Percentiles rank a stretch among this genome's conserved stretches.
phyloP scores from a whole-genome alignment of 495 filamentous ascomycete species.

The Aspergillus egyptiacus region DNA sequence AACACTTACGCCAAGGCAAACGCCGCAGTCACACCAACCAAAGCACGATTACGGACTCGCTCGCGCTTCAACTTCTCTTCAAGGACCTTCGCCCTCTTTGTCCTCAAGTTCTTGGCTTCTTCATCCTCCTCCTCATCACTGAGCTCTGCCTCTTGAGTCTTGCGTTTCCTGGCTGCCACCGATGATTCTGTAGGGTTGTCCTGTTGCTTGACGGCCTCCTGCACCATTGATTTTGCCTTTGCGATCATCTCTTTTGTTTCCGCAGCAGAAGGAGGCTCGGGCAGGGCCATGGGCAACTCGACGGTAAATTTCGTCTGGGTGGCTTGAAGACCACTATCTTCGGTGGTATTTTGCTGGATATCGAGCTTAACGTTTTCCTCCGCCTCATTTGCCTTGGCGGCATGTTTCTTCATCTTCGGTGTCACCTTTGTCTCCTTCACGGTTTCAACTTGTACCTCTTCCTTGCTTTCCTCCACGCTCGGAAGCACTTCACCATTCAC shows the following conservation, averaged over 20 bases:
- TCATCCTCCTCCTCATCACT: conserved; percentile 49
- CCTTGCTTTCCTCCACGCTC: conserved; percentile 24
- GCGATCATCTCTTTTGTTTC: conserved; percentile 75
- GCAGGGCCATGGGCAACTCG: conserved; percentile 61
- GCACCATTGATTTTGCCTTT: conserved; percentile 84
- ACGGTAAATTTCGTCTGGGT: conserved; percentile 73
- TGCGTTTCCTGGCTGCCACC: conserved; percentile 64
- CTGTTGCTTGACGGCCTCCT: conserved; percentile 61
- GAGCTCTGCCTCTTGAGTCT: conserved; percentile 60
- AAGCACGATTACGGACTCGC: conserved; percentile 72
- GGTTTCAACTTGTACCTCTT: conserved; percentile 22
- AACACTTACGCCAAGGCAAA: conserved; percentile 80
- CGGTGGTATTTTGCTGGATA: conserved; percentile 24
- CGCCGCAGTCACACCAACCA: conserved; percentile 76
- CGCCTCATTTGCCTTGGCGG: conserved; percentile 28
- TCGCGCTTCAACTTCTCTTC: conserved; percentile 74
- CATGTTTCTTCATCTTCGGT: conserved; percentile 28
- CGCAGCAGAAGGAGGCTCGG: conserved; percentile 65
- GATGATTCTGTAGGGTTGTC: conserved; percentile 31
- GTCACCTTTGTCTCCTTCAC: conserved; percentile 30
- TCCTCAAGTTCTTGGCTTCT: conserved; percentile 49
- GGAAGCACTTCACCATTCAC: conserved; percentile 22
- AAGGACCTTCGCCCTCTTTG: conserved; percentile 71
- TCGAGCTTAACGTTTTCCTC: conserved; percentile 59
- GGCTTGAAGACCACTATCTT: conserved; percentile 54